Percentiles rank a stretch among this genome's conserved stretches.
phyloP scores from a whole-genome alignment of 2,329 filamentous ascomycete genomes.

The Herpotrichia juniperi region DNA sequence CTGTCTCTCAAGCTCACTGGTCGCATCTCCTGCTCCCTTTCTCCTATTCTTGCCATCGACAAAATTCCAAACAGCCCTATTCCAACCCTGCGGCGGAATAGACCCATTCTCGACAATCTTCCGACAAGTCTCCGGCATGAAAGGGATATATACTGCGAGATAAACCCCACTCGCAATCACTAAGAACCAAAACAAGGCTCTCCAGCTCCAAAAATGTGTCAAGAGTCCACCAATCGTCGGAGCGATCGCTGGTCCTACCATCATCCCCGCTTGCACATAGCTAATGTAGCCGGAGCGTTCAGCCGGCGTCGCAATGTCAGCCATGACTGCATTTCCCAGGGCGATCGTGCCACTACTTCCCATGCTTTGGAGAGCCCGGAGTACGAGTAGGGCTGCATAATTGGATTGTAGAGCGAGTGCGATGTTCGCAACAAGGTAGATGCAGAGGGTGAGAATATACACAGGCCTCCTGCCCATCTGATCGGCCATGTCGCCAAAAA shows the following conservation, averaged over 20 bases:
- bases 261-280: constrained; percentile 39
- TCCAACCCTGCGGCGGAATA: constrained; percentile 10
- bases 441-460: constrained; percentile 46
- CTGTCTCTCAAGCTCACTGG: not conserved
- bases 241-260: constrained; percentile 35
- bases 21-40: not conserved
- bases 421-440: constrained; percentile 27
- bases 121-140: constrained; percentile 45
- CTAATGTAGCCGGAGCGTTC: constrained; percentile 52
- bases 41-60: constrained; percentile 47
- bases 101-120: constrained; percentile 41
- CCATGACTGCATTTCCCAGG: constrained; percentile 50
- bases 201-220: constrained; percentile 43
- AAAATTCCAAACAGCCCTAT: too few relatives aligned
- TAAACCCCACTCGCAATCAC: constrained; percentile 39
- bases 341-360: constrained; percentile 49
- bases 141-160: constrained; percentile 25
- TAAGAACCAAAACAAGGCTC: constrained; percentile 47
- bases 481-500: constrained; percentile 57
- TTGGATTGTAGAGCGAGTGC: constrained; percentile 23
- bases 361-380: constrained; percentile 32
- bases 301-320: constrained; percentile 49
- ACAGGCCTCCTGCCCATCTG: constrained; percentile 54
- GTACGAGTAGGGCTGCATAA: constrained; percentile 24
- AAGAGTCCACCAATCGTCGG: constrained; percentile 43